phyloP scores from a whole-genome alignment of 1,139 yeast species.

The Yamadazyma atmosphaerica region DNA sequence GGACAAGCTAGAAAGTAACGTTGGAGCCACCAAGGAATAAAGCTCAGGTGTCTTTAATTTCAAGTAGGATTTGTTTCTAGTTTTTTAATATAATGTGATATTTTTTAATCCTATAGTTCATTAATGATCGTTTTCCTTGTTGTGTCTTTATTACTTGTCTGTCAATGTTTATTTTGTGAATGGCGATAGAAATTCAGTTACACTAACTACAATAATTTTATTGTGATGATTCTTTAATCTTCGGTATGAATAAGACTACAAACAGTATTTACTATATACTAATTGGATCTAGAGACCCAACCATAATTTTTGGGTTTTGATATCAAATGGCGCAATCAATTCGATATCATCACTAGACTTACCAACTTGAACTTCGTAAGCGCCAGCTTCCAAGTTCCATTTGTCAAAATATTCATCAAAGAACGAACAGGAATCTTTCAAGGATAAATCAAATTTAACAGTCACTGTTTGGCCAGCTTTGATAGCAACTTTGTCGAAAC shows the following conservation, averaged over 20 bases:
- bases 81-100: background rate
- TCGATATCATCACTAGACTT: conserved; percentile 25
- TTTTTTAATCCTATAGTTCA: no score
- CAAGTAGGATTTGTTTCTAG: no score
- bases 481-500: conserved; percentile 48
- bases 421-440: conserved; percentile 53
- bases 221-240: no score
- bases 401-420: conserved; percentile 48
- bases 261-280: no score
- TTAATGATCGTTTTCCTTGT: no score
- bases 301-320: conserved; percentile 23
- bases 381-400: conserved; percentile 25
- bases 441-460: conserved; percentile 32
- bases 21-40: background rate
- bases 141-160: no score
- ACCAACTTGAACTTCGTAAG: conserved; percentile 39
- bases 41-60: background rate
- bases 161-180: no score
- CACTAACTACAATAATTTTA: no score
- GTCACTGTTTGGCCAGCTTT: conserved; percentile 36
- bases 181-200: no score
- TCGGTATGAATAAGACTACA: background rate
- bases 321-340: conserved; percentile 32
- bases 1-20: background rate
- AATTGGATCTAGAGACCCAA: conserved; percentile 14